Percentiles rank a stretch among this genome's conserved stretches.
These are phyloP conservation scores for Wickerhamiella galacta DNA, from an alignment of 805 yeast genomes.

Conservation along the genomic window DNA sequence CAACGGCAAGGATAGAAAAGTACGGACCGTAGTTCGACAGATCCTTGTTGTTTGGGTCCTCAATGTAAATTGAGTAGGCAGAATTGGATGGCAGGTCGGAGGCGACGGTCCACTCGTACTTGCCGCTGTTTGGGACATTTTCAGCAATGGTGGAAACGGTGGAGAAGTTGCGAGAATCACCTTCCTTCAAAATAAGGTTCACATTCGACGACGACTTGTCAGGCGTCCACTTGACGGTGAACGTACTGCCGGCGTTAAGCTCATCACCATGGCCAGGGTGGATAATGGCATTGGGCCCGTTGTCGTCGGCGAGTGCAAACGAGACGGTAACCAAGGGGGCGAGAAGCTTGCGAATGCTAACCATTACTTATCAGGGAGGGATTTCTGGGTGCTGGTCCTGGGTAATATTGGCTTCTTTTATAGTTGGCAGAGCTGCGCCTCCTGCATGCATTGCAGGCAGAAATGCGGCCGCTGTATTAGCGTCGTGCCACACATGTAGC, in stretches of 20 bases:
- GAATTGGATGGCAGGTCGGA: conserved; percentile 9
- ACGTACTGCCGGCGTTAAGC: conserved; percentile 16
- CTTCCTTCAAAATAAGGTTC: conserved; percentile 16
- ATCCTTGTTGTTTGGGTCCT: conserved; percentile 9
- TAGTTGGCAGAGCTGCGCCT: too few relatives aligned
- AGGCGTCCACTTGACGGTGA: conserved; percentile 19
- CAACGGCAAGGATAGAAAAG: conserved; percentile 4
- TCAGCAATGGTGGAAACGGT: conserved; percentile 16
- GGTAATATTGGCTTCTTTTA: too few relatives aligned
- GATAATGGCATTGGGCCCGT: conserved; percentile 13
- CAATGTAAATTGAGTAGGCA: conserved; percentile 17
- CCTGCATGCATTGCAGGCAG: conserved; percentile 19
- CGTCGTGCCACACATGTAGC: too few relatives aligned
- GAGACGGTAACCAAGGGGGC: conserved; percentile 3
- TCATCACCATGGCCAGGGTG: conserved; percentile 16
- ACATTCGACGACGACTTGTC: conserved; percentile 13
- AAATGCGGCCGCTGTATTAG: neutral
- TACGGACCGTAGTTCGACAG: conserved; percentile 14
- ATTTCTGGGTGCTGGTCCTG: too few relatives aligned
- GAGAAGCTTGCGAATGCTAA: conserved; percentile 4
- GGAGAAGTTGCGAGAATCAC: conserved; percentile 15
- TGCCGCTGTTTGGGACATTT: conserved; percentile 17
- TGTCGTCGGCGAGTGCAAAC: conserved; percentile 8
- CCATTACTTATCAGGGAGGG: neutral
- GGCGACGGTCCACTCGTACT: conserved; percentile 18